A percentile compares a stretch with the other conserved stretches of the same genome.
Evolutionary conservation across 495 filamentous ascomycete genomes (phyloP).

Genomic region (Saxophila tyrrhenica): DNA sequence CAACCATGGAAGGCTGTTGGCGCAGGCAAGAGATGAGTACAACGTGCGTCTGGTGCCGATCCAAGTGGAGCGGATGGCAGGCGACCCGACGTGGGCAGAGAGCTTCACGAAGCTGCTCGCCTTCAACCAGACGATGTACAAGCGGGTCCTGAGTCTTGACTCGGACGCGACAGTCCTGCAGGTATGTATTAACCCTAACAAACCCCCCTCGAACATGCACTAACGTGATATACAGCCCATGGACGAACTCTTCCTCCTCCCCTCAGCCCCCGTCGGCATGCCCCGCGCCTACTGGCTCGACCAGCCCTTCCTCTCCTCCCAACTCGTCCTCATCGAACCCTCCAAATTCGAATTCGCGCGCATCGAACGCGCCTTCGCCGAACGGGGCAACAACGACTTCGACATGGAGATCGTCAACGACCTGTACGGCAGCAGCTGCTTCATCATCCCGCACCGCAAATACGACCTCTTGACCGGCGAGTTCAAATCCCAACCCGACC

Average conservation of each 20-base stretch:
- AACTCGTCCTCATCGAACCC: conserved; percentile 55
- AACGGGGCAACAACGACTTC: conserved; percentile 36
- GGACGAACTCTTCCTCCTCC: conserved; percentile 69
- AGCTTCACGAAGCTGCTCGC: conserved; percentile 59
- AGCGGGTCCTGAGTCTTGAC: conserved; percentile 57
- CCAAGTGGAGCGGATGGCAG: conserved; percentile 34
- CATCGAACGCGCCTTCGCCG: conserved; percentile 14
- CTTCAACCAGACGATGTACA: conserved; percentile 58
- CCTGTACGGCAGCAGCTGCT: conserved; percentile 9
- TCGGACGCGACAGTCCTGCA: conserved; percentile 51
- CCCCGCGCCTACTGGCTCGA: conserved; percentile 63
- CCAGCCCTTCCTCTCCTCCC: conserved; percentile 41
- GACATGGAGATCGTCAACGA: conserved; percentile 42
- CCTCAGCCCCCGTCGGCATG: conserved; percentile 47
- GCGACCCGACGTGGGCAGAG: conserved; percentile 44
- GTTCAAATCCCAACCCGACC: background rate
- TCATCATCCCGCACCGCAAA: conserved; percentile 14
- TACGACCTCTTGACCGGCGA: conserved; percentile 19
- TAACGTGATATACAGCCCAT: conserved; percentile 43
- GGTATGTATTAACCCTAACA: background rate
- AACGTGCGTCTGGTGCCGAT: conserved; percentile 35
- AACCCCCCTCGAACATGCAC: too few relatives aligned
- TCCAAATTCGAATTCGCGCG: conserved; percentile 21
- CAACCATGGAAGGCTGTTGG: background rate
- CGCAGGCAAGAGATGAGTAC: background rate